Base-by-base conservation (phyloP, 148 eudicot genomes). In the Beta vulgaris region DNA sequence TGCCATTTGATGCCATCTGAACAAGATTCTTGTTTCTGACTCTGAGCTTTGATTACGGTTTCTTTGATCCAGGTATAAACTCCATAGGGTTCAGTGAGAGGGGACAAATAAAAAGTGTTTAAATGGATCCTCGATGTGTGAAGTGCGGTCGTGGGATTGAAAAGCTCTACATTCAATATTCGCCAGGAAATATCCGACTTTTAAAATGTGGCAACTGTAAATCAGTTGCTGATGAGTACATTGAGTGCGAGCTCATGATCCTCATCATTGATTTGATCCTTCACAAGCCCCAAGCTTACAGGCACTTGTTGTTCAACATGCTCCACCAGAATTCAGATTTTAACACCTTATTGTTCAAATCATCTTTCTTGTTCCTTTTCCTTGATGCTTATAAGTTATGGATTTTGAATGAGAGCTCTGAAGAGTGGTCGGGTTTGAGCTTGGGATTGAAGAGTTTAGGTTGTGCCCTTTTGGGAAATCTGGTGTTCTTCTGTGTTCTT, bases 231-330 rank as follows among this genome's bases (percentile, higher is more conserved):
- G 97, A 94, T 58, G 93, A 86, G 80, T 94, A 91, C 87, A 91
- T 91, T 34, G 98, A 94, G 69, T 94, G 98, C 67, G 97, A 91
- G 72, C 70, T 84, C 28, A 90, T 90, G 98, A 93, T 93, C 70
- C 89, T 94, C 68, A 40, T 90, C 39, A 85, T 94, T 55, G 97
- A 94, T 78, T 80, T 94, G 85, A 85, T 91, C 76, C 87, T 94
- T 67, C 98, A 91, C 85, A 91, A 87, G 82, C 91, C 90, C 19
- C 86, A 88, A 85, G 97, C 93, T n/a, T 94, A 94, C 71, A 85
- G 96, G 65, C 98, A 94, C 79, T 64, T 94, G 69, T 90, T 94
- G 80, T 94, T 84, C 85, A 94, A 94, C 79, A 61, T 77, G 73
- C 87, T 87, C 57, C 76, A 71, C 71, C 87, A 86, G 55, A 71